Base-by-base conservation (phyloP, 208 protist genomes). In the Entamoeba invadens region DNA sequence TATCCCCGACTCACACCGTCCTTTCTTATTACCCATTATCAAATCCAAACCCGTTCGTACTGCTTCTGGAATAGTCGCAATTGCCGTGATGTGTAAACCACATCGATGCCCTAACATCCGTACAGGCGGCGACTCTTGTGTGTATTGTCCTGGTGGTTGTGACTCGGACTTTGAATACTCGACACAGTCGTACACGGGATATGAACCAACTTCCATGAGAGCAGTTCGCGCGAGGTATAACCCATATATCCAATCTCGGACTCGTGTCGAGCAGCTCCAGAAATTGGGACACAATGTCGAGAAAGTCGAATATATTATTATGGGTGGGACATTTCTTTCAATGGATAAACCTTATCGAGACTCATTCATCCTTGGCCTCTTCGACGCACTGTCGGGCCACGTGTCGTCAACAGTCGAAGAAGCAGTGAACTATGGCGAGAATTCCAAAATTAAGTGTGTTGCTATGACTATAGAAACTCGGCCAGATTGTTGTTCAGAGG, bases 311-410 rank as follows among this genome's bases (percentile, higher is more conserved):
- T 98, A 99, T 72, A 98, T 99, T 45, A 96, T 99, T 93, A 98
- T 99, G 96, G 98, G 99, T 44, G 99, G 98, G 46, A 99, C 99
- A 35, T 99, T 99, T 96, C 98, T 99, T 96, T 98, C 97, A 94
- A 97, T 99, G 44, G 96, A 97, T 18, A 91, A 95, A 25, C 95
- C 96, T 2, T 99, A 99, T 96, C 95, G 98, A 44, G 97, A 98
- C 46, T 96, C 94, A 46, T 98, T 98, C 94, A 97, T 98, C 72
- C 95, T 95, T 68, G 97, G 97, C 92, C 95, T 98, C 38, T 97
- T 98, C 93, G 97, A 97, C 95, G 97, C 97, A 46, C 94, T 98
- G 8, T 96, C 95, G 1, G 97, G 97, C 14, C 97, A 97, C 93
- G 96, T 94, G 35, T 96, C 95, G 45, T 96, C 94, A 44, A 96